phyloP scores from a whole-genome alignment of 1,284 basidiomycete species.

The Ceratobasidium sp. region DNA sequence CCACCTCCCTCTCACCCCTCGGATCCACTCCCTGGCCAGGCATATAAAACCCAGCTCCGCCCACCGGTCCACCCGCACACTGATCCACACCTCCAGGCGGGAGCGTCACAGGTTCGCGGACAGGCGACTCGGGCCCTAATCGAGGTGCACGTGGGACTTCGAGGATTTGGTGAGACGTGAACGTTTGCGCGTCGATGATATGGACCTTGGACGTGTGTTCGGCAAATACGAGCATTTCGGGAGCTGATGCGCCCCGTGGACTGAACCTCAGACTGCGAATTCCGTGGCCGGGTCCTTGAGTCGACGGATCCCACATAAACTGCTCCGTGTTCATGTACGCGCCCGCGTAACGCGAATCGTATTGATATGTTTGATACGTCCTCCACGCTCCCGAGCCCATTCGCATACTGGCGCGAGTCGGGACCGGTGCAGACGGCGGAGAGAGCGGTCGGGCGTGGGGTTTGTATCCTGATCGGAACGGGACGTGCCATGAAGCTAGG shows the following conservation, averaged over 20 bases:
- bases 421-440: slow-evolving; percentile 5
- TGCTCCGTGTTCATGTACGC: slow-evolving; percentile 45
- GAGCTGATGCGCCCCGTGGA: slow-evolving; percentile 61
- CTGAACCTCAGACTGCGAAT: slow-evolving; percentile 84
- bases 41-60: slow-evolving; percentile 10
- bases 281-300: slow-evolving; percentile 78
- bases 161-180: slow-evolving; percentile 78
- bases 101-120: slow-evolving; percentile 19
- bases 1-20: slow-evolving; percentile 53
- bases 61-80: neutral
- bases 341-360: slow-evolving; percentile 17
- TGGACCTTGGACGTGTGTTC: slow-evolving; percentile 85
- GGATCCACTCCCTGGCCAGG: slow-evolving; percentile 45
- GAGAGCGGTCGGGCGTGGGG: neutral
- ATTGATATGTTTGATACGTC: neutral
- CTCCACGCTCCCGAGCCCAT: slow-evolving; percentile 9
- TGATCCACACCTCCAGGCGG: slow-evolving; percentile 9
- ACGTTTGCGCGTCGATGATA: slow-evolving; percentile 82
- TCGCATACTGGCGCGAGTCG: neutral
- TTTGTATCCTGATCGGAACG: slow-evolving; percentile 24
- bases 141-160: slow-evolving; percentile 64
- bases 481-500: slow-evolving; percentile 50
- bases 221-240: slow-evolving; percentile 84
- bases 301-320: slow-evolving; percentile 46
- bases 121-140: neutral